These are phyloP conservation scores for Plasmodium falciparum DNA, from an alignment of 169 alveolate species.

Conservation along the genomic window DNA sequence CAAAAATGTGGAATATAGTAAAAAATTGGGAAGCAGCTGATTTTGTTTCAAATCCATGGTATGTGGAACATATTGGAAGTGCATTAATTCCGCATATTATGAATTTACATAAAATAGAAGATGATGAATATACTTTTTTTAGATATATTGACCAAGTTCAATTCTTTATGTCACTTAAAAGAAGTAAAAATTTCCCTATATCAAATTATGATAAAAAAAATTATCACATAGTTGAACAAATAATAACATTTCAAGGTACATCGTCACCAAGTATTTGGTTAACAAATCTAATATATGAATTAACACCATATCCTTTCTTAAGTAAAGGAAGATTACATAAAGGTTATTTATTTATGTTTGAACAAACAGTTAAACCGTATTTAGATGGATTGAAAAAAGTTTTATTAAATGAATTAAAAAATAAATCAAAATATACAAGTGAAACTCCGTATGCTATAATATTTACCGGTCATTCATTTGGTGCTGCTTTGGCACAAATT, in stretches of 20 bases:
- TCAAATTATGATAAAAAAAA: constrained; percentile 58
- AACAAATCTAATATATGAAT: constrained; percentile 42
- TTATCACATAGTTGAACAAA: constrained; percentile 35
- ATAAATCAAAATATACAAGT: constrained; percentile 46
- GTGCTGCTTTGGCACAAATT: constrained; percentile 69
- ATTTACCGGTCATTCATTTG: constrained; percentile 73
- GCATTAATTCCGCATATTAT: constrained; percentile 28
- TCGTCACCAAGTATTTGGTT: constrained; percentile 55
- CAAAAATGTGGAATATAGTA: constrained; percentile 72
- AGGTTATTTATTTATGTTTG: constrained; percentile 52
- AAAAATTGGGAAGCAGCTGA: constrained; percentile 57
- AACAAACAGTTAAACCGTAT: constrained; percentile 47
- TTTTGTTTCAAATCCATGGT: constrained; percentile 69
- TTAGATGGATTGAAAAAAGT: constrained; percentile 39
- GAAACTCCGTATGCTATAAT: constrained; percentile 61
- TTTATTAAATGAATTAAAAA: constrained; percentile 51
- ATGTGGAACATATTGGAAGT: constrained; percentile 64
- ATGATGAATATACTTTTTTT: constrained; percentile 36
- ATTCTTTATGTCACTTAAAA: constrained; percentile 28
- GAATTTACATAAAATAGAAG: constrained; percentile 30
- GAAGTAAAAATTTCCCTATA: constrained; percentile 66
- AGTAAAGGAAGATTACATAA: constrained; percentile 65
- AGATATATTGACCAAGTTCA: constrained; percentile 51
- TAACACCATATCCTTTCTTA: constrained; percentile 54
- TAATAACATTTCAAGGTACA: constrained; percentile 71